Conservation (phyloP, 495 filamentous ascomycete genomes). For the Penicillium paradoxum region DNA sequence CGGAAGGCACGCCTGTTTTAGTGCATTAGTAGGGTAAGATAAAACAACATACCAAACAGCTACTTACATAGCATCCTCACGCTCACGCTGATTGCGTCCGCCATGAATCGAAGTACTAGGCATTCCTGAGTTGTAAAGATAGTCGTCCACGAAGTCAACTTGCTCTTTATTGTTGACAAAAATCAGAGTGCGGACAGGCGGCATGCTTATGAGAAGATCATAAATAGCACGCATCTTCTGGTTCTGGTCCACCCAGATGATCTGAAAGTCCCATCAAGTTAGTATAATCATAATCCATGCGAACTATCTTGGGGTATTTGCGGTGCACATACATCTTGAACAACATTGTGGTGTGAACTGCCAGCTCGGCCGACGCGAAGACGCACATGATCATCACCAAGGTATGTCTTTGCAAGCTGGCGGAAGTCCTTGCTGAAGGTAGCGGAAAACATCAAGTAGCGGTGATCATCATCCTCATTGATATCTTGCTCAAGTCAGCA, state of each 20-base stretch:
- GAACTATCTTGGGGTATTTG: background rate
- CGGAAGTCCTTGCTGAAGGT: slow-evolving; percentile 80
- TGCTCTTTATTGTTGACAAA: slow-evolving; percentile 78
- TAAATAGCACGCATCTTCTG: slow-evolving; percentile 66
- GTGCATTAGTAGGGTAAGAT: background rate
- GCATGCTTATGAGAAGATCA: slow-evolving; percentile 63
- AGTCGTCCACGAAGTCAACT: slow-evolving; percentile 83
- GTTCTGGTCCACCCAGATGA: slow-evolving; percentile 57
- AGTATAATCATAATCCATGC: background rate
- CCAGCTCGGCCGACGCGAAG: slow-evolving; percentile 83
- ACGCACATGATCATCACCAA: slow-evolving; percentile 66
- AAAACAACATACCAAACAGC: background rate
- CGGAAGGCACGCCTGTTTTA: slow-evolving; percentile 72
- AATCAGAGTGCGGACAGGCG: slow-evolving; percentile 76
- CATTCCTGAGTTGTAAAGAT: slow-evolving; percentile 68
- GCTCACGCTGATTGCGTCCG: slow-evolving; percentile 83
- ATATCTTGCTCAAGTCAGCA: slow-evolving; percentile 37
- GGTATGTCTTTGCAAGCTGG: slow-evolving; percentile 66
- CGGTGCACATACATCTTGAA: slow-evolving; percentile 49
- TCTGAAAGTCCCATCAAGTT: slow-evolving; percentile 18
- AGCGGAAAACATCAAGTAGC: slow-evolving; percentile 91
- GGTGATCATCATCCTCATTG: slow-evolving; percentile 76
- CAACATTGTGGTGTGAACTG: slow-evolving; percentile 70
- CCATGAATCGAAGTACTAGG: slow-evolving; percentile 83
- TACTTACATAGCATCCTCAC: slow-evolving; percentile 82